phyloP scores from a whole-genome alignment of 1,139 yeast species.

The Hyphopichia buzzinii region DNA sequence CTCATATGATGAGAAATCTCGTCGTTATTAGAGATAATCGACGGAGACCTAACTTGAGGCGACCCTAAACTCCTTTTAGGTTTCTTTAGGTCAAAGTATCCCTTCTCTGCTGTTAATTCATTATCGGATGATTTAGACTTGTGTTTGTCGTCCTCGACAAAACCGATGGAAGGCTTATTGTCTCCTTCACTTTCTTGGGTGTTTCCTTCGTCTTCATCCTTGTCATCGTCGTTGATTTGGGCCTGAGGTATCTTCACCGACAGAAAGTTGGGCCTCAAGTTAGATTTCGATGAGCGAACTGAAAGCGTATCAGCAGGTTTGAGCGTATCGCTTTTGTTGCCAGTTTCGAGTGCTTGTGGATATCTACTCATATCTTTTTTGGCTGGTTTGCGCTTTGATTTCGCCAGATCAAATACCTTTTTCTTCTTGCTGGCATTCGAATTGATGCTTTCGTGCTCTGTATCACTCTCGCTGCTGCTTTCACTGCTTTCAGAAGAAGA shows the following conservation, averaged over 20 bases:
- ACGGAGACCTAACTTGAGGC: slow-evolving; percentile 21
- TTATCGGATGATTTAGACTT: slow-evolving; percentile 4
- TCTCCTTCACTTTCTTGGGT: slow-evolving; percentile 15
- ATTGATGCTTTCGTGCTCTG: slow-evolving; percentile 22
- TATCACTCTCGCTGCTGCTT: slow-evolving; percentile 20
- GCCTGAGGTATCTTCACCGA: slow-evolving; percentile 79
- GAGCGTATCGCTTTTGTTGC: not conserved
- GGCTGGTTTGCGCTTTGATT: slow-evolving; percentile 1
- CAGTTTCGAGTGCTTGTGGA: not conserved
- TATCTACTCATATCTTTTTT: not conserved
- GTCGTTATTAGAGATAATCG: slow-evolving; percentile 38
- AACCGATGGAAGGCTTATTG: slow-evolving; percentile 30
- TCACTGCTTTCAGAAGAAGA: slow-evolving; percentile 22
- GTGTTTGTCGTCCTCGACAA: slow-evolving; percentile 20
- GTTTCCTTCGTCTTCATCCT: slow-evolving; percentile 12
- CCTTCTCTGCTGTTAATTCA: slow-evolving; percentile 12
- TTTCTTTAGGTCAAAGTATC: slow-evolving; percentile 4
- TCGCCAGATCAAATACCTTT: not conserved
- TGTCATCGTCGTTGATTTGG: slow-evolving; percentile 63
- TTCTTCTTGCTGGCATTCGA: not conserved
- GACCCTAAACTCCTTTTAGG: not conserved
- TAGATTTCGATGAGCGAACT: slow-evolving; percentile 32
- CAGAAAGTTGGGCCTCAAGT: slow-evolving; percentile 66
- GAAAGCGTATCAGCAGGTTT: slow-evolving; percentile 24
- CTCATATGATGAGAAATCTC: slow-evolving; percentile 37